phyloP scores from a whole-genome alignment of 768 basidiomycete genomes.

The Mycena rebaudengoi region DNA sequence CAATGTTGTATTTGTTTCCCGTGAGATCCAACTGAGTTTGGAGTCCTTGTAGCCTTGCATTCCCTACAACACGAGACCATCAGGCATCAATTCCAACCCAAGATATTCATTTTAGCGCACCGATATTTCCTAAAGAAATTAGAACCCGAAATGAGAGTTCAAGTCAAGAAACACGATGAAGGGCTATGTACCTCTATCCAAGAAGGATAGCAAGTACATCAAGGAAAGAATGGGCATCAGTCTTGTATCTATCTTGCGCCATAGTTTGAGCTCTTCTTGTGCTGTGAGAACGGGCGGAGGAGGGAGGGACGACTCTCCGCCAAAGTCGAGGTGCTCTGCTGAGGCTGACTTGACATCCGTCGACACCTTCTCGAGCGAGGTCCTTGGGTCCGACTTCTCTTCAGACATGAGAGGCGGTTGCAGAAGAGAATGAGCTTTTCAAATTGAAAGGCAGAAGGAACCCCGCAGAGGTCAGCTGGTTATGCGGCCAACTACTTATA shows the following conservation, averaged over 20 bases:
- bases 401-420: no score
- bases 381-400: constrained; percentile 18
- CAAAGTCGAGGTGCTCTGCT: constrained; percentile 43
- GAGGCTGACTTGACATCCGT: constrained; percentile 1
- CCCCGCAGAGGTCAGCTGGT: no score
- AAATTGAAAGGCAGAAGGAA: no score
- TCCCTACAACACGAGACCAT: constrained; percentile 47
- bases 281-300: constrained; percentile 54
- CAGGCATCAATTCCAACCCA: background rate
- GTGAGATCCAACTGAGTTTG: constrained; percentile 60
- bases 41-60: constrained; percentile 74
- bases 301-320: constrained; percentile 54
- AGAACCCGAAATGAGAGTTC: background rate
- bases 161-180: background rate
- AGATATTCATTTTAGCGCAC: constrained; percentile 41
- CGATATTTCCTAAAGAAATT: constrained; percentile 59
- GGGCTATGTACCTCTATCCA: constrained; percentile 64
- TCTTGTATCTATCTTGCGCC: constrained; percentile 65
- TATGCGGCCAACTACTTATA: no score
- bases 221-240: constrained; percentile 68
- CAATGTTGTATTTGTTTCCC: constrained; percentile 72
- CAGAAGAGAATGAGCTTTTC: no score
- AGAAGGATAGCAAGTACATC: constrained; percentile 70
- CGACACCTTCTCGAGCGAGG: constrained; percentile 24
- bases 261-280: constrained; percentile 61